These are phyloP conservation scores for Pythium brachiatum DNA, from an alignment of 352 stramenopile species.

Conservation along the genomic window DNA sequence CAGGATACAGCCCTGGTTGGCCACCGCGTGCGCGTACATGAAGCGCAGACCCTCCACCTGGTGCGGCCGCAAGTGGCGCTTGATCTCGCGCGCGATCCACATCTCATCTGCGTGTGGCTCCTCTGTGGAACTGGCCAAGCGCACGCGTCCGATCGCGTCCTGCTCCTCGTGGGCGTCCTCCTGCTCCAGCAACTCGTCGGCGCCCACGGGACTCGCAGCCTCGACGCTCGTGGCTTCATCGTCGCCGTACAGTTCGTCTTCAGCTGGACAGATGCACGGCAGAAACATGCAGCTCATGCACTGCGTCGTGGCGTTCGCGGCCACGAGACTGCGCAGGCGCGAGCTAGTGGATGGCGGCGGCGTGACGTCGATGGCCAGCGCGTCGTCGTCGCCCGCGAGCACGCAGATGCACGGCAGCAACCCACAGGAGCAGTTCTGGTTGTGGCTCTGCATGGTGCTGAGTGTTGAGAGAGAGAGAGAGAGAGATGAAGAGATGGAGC, in stretches of 20 bases:
- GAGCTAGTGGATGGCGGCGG: not conserved
- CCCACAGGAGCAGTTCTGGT: conserved; percentile 43
- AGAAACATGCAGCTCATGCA: conserved; percentile 77
- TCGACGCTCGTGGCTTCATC: conserved; percentile 49
- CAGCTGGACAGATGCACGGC: conserved; percentile 69
- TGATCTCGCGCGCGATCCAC: conserved; percentile 77
- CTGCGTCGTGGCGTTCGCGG: conserved; percentile 49
- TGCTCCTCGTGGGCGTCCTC: conserved; percentile 34
- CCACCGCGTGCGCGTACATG: conserved; percentile 50
- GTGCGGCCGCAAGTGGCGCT: conserved; percentile 72
- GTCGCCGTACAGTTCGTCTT: conserved; percentile 40
- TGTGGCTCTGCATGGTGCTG: conserved; percentile 3
- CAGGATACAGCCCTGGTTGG: conserved; percentile 74
- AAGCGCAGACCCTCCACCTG: conserved; percentile 76
- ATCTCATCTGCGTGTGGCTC: conserved; percentile 27
- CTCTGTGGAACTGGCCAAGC: too few species aligned
- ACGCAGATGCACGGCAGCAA: conserved; percentile 77
- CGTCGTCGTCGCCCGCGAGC: conserved; percentile 31
- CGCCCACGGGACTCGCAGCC: conserved; percentile 34
- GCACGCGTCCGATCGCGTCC: conserved; percentile 60
- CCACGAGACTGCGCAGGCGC: conserved; percentile 54
- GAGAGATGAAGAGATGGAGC: not conserved
- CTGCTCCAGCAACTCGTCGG: conserved; percentile 20
- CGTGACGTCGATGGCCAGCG: conserved; percentile 25
- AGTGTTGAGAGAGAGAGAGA: not conserved